Percentiles rank a stretch among this genome's conserved stretches.
Evolutionary conservation across 1,139 yeast genomes (phyloP).

Genomic region (Saccharomycopsis phalli): DNA sequence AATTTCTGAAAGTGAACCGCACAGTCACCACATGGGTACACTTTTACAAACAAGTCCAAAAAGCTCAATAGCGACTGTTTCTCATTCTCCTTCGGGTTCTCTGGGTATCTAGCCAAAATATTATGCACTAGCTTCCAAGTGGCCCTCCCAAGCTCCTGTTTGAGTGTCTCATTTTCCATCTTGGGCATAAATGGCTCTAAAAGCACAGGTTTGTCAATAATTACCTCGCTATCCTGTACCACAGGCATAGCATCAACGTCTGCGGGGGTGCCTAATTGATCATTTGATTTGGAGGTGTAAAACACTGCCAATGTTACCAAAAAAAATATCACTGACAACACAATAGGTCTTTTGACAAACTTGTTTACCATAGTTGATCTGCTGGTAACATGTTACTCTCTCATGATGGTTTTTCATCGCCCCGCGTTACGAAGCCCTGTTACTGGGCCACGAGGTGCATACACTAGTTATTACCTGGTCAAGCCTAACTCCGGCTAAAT

Average conservation of each 20-base stretch:
- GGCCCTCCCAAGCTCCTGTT: constrained; percentile 55
- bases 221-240: background rate
- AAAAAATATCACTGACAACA: constrained; percentile 15
- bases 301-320: constrained; percentile 18
- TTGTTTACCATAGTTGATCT: constrained; percentile 4
- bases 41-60: constrained; percentile 58
- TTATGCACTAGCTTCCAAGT: constrained; percentile 92
- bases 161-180: constrained; percentile 57
- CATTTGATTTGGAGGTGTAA: constrained; percentile 19
- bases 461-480: too few relatives aligned
- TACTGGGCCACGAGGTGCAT: too few relatives aligned
- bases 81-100: constrained; percentile 58
- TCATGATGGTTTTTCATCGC: too few relatives aligned
- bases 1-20: constrained; percentile 80
- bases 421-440: too few relatives aligned
- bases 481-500: too few relatives aligned
- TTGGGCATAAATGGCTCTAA: constrained; percentile 68
- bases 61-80: constrained; percentile 49
- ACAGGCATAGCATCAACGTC: background rate
- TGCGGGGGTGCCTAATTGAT: constrained; percentile 10
- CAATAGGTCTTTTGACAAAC: constrained; percentile 8
- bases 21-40: constrained; percentile 91
- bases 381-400: too few relatives aligned
- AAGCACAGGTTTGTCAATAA: constrained; percentile 4
- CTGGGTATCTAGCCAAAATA: constrained; percentile 85